phyloP scores from a whole-genome alignment of 495 filamentous ascomycete species.

The Paragyromitra xinjiangensis region DNA sequence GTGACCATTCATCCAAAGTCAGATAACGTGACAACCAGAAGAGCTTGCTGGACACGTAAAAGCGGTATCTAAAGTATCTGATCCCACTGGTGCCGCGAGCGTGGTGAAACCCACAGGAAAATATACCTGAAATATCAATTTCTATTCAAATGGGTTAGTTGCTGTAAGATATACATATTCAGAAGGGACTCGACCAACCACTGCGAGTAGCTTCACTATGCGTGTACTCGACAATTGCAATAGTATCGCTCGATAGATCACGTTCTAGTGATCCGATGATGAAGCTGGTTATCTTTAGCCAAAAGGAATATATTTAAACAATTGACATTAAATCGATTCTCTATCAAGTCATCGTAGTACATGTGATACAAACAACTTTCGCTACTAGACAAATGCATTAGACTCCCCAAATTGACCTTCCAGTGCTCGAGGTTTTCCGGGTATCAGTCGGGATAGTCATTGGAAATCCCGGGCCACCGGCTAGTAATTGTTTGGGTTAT shows the following conservation, averaged over 20 bases:
- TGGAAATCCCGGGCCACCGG: background rate
- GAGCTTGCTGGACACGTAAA: slow-evolving; percentile 14
- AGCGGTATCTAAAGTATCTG: slow-evolving; percentile 11
- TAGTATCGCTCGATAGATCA: background rate
- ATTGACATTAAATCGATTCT: background rate
- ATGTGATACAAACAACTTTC: background rate
- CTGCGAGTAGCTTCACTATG: background rate
- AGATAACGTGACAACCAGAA: slow-evolving; percentile 29
- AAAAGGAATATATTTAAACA: slow-evolving; percentile 10
- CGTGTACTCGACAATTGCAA: background rate
- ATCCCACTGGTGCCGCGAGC: background rate
- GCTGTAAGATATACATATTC: background rate
- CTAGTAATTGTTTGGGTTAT: slow-evolving; percentile 6
- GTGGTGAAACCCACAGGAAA: background rate
- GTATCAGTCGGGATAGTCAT: background rate
- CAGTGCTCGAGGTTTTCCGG: background rate
- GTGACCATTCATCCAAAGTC: slow-evolving; percentile 29
- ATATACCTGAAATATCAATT: background rate
- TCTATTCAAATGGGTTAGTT: slow-evolving; percentile 2
- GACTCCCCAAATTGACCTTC: background rate
- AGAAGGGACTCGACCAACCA: background rate
- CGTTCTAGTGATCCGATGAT: background rate
- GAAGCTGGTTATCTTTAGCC: background rate
- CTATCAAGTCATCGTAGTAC: background rate
- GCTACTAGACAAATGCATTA: background rate